phyloP scores from a whole-genome alignment of 352 stramenopile species.

The Globisporangium yorkense region DNA sequence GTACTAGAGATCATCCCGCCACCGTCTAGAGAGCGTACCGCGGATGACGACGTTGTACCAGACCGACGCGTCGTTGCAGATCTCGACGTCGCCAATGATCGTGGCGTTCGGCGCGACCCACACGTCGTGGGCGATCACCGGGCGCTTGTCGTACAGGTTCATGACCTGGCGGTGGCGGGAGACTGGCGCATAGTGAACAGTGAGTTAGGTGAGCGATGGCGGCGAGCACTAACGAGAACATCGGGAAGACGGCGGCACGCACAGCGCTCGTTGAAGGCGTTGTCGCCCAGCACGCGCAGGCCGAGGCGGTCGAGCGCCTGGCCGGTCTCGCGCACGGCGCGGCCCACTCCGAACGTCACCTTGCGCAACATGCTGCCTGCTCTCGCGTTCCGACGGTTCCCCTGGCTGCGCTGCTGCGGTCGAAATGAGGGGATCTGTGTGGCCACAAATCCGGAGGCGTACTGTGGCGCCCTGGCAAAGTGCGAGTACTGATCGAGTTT shows the following conservation, averaged over 20 bases:
- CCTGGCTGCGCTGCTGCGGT: slow-evolving; percentile 1
- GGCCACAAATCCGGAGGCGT: not conserved
- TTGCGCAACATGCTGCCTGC: slow-evolving; percentile 69
- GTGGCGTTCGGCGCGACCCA: slow-evolving; percentile 96
- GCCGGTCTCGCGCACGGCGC: slow-evolving; percentile 93
- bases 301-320: slow-evolving; percentile 94
- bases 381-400: slow-evolving; percentile 1
- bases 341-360: slow-evolving; percentile 87
- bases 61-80: slow-evolving; percentile 92
- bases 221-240: too few relatives aligned
- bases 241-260: slow-evolving; percentile 14
- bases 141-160: slow-evolving; percentile 90
- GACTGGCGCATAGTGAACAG: slow-evolving; percentile 29
- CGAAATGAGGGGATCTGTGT: slow-evolving; percentile 1
- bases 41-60: slow-evolving; percentile 97
- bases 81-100: slow-evolving; percentile 94
- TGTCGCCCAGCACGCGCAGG: slow-evolving; percentile 82
- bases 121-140: slow-evolving; percentile 86
- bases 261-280: slow-evolving; percentile 90
- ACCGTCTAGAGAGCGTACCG: slow-evolving; percentile 14
- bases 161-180: slow-evolving; percentile 92
- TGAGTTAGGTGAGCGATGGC: not conserved
- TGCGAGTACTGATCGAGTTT: not conserved
- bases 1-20: not conserved
- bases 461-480: not conserved